Conservation (phyloP, 2,329 filamentous ascomycete species). For the Coniochaeta ligniaria region DNA sequence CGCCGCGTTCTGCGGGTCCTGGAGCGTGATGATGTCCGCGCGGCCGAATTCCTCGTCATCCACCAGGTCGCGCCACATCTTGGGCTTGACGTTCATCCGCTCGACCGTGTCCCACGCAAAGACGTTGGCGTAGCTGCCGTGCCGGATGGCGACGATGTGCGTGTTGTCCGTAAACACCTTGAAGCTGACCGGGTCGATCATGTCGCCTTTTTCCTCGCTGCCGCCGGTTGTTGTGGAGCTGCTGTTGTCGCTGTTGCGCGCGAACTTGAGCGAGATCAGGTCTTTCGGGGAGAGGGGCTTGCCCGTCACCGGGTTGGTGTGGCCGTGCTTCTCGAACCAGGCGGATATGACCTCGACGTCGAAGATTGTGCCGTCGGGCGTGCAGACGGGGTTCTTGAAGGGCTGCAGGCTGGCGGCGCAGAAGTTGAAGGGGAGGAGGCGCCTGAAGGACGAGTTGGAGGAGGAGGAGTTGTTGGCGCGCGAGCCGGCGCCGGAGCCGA, state of each 20-base stretch:
- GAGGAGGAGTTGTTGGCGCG: constrained; percentile 44
- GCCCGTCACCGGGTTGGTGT: constrained; percentile 82
- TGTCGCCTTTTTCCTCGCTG: too few species aligned
- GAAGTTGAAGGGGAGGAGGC: constrained; percentile 94
- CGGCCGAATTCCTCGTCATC: constrained; percentile 81
- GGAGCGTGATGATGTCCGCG: constrained; percentile 90
- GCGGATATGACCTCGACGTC: constrained; percentile 90
- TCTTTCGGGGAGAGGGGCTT: constrained; percentile 71
- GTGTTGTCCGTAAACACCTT: constrained; percentile 98
- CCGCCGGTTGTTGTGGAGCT: too few species aligned
- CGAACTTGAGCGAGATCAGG: constrained; percentile 83
- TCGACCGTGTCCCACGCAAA: constrained; percentile 96
- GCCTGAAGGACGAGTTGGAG: constrained; percentile 56
- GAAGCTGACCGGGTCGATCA: constrained; percentile 93
- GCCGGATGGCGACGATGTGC: constrained; percentile 81
- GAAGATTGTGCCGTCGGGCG: constrained; percentile 78
- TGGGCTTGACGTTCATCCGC: constrained; percentile 90
- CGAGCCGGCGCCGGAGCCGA: constrained; percentile 60
- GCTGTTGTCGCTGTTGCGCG: constrained; percentile 86
- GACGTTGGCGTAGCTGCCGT: constrained; percentile 81
- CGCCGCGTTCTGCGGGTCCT: constrained; percentile 88
- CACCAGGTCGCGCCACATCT: constrained; percentile 89
- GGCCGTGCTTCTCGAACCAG: constrained; percentile 85
- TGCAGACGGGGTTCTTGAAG: constrained; percentile 92
- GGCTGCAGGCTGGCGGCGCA: constrained; percentile 94